Evolutionary conservation across 176 grass and related monocot species (phyloP), one percentile per base, ranked within the genome.

Genomic region (Aegilops sharonensis): DNA sequence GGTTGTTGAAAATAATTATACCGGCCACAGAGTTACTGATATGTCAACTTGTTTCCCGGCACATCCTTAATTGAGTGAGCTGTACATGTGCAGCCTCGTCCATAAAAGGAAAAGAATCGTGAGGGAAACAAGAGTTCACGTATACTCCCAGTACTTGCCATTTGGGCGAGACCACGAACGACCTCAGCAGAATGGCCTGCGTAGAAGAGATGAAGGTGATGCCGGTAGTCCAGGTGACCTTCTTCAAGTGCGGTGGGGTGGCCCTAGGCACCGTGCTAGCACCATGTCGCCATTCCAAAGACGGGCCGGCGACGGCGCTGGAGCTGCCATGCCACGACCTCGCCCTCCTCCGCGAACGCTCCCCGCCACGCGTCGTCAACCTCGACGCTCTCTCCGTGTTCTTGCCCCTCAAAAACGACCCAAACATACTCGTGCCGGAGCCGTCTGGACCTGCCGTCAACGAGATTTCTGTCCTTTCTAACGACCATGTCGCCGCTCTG

Each of bases 221-320:
- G 50, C 15, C 18, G 50, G 31, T 31, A 31, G 2, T 56, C 50
- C 15, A 20, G 52, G 52, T 57, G 52, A 31, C 31, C 31, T 27
- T 27, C 27, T 27, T 92, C 13, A 72, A 63, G 30, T 92, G 90
- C 9, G 86, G 90, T 3, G 86, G 90, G 0, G 40, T 92, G 66
- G 54, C 59, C 25, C 5, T 92, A 6, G 85, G 88, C 47, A 69
- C 67, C 3, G 72, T 80, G 17, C 60, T 80, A 27, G 24, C 91
- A 92, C 59, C 91, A 92, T 52, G 37, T 42, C 39, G 68, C 15
- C 54, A 39, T 48, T 64, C 70, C 77, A 61, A 78, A 9, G 13
- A 76, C 6, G 83, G 83, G 2, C 56, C 14, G 18, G 52, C 52
- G 72, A 31, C n/a, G 25, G 25, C 57, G 57, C 57, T 81, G 25